Conservation (phyloP, 2,329 filamentous ascomycete species). For the Triangularia setosa region DNA sequence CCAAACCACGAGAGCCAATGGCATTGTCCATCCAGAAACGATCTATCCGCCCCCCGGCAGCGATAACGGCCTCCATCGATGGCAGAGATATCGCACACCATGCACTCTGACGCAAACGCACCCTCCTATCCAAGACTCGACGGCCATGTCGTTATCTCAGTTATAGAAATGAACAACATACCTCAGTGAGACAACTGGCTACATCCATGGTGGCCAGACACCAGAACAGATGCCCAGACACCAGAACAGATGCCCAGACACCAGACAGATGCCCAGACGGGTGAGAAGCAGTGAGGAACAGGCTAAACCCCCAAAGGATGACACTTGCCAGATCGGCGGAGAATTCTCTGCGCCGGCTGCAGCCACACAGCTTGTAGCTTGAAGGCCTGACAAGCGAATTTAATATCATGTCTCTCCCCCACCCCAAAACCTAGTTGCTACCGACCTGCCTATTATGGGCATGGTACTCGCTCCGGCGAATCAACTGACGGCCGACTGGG, state of each 20-base stretch:
- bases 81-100: neutral
- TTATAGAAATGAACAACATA: neutral
- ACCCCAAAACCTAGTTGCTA: slow-evolving; percentile 5
- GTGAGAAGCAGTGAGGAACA: neutral
- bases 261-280: neutral
- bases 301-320: neutral
- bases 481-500: slow-evolving; percentile 11
- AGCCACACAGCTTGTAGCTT: neutral
- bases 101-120: neutral
- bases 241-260: no score
- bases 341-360: neutral
- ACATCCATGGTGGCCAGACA: neutral
- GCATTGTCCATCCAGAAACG: neutral
- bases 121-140: neutral
- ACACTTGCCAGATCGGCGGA: neutral
- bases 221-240: neutral
- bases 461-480: slow-evolving; percentile 20
- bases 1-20: neutral
- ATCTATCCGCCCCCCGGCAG: neutral
- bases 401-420: slow-evolving; percentile 8
- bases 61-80: neutral
- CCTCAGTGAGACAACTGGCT: neutral
- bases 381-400: neutral
- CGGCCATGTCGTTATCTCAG: neutral
- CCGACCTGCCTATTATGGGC: slow-evolving; percentile 28